A percentile compares a stretch with the other conserved stretches of the same genome.
Conservation (phyloP, 2,329 filamentous ascomycete genomes). For the Cadophora sp. region DNA sequence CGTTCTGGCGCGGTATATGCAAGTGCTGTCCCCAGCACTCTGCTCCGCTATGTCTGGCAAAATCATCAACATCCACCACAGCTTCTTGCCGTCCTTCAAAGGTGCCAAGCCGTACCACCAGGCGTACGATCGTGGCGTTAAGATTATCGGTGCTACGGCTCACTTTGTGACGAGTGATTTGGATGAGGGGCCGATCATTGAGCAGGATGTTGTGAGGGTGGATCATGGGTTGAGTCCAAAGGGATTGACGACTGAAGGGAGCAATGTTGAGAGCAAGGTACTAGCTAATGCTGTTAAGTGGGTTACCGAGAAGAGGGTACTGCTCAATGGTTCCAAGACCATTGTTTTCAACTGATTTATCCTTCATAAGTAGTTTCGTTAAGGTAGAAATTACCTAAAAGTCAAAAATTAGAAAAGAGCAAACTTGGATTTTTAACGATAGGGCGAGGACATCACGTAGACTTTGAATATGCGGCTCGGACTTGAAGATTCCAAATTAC, state of each 20-base stretch:
- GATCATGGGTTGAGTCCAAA: constrained; percentile 79
- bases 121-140: constrained; percentile 84
- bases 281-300: constrained; percentile 83
- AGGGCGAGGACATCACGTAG: too few species aligned
- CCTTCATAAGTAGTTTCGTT: too few species aligned
- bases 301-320: constrained; percentile 79
- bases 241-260: constrained; percentile 79
- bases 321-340: constrained; percentile 81
- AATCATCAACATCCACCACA: constrained; percentile 94
- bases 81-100: constrained; percentile 87
- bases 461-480: too few species aligned
- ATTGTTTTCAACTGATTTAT: constrained; percentile 66
- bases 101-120: constrained; percentile 89
- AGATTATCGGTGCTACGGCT: constrained; percentile 86
- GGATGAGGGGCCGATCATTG: constrained; percentile 87
- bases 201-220: constrained; percentile 80
- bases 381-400: too few species aligned
- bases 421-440: too few species aligned
- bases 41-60: constrained; percentile 81
- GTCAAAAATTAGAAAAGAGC: too few species aligned
- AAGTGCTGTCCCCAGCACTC: constrained; percentile 77
- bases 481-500: too few species aligned
- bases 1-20: constrained; percentile 87
- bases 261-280: constrained; percentile 84
- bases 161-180: constrained; percentile 84